Conservation (phyloP, 2,329 filamentous ascomycete species). For the Alternaria solani region DNA sequence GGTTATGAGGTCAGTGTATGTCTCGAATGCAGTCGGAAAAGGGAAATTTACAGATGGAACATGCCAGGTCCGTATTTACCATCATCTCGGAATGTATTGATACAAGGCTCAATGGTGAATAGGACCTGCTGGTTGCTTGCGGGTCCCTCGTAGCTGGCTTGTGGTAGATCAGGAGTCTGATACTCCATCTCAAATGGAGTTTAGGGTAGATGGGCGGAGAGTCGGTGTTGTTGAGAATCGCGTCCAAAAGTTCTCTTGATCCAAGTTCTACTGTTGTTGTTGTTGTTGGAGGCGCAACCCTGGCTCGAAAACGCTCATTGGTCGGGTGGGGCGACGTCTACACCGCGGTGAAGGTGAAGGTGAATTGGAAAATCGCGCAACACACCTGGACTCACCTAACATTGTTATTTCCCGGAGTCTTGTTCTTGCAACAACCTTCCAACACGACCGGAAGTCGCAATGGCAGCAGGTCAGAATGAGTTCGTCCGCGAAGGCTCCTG, state of each 20-base stretch:
- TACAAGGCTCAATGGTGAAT: background rate
- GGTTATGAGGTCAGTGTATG: too few species aligned
- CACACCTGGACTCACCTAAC: background rate
- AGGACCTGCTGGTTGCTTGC: background rate
- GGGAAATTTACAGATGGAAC: slow-evolving; percentile 15
- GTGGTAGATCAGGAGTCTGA: background rate
- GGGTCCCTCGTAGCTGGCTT: background rate
- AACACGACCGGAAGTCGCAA: background rate
- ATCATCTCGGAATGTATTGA: slow-evolving; percentile 4
- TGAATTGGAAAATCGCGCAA: background rate
- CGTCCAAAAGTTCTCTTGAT: too few species aligned
- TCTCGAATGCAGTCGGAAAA: too few species aligned
- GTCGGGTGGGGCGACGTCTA: background rate
- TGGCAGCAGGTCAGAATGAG: background rate
- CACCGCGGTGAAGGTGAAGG: background rate
- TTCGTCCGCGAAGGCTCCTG: background rate
- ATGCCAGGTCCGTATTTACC: background rate
- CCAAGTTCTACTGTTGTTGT: background rate
- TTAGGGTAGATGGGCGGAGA: background rate
- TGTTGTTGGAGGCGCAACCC: background rate
- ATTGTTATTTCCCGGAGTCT: background rate
- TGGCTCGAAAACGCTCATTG: background rate
- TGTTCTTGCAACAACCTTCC: background rate
- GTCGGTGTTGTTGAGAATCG: background rate
- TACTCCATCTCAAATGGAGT: background rate